Conservation (phyloP, 495 filamentous ascomycete species). For the Sporormia fimetaria region DNA sequence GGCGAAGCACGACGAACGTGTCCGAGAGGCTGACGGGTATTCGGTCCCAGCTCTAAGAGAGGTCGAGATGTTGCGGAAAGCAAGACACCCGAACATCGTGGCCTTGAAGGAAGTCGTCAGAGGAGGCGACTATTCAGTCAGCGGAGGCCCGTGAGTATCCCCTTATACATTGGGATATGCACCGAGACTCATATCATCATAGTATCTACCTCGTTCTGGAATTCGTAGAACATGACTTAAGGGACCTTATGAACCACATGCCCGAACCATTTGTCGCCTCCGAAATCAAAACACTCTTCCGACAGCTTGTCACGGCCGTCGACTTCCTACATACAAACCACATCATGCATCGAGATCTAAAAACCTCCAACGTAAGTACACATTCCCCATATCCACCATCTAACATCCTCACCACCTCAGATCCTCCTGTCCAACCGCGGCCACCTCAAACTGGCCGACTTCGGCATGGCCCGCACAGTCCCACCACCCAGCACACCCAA, state of each 20-base stretch:
- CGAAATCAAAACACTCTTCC: conserved; percentile 81
- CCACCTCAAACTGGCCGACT: conserved; percentile 91
- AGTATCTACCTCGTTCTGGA: conserved; percentile 95
- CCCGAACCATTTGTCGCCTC: conserved; percentile 85
- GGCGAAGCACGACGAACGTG: conserved; percentile 87
- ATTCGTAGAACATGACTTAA: conserved; percentile 96
- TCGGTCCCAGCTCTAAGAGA: conserved; percentile 88
- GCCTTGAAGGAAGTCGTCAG: conserved; percentile 76
- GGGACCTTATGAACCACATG: conserved; percentile 88
- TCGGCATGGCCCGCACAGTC: conserved; percentile 90
- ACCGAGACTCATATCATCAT: conserved; percentile 15
- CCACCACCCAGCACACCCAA: conserved; percentile 54
- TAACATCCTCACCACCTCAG: conserved; percentile 2
- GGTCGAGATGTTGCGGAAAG: conserved; percentile 59
- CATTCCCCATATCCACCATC: conserved; percentile 3
- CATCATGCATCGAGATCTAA: conserved; percentile 94
- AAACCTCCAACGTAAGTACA: conserved; percentile 94
- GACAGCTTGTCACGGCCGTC: conserved; percentile 71
- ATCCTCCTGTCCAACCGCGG: conserved; percentile 92
- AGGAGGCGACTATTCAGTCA: no score
- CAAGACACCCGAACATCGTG: conserved; percentile 66
- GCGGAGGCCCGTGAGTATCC: no score
- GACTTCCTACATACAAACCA: conserved; percentile 79
- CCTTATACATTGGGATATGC: not conserved
- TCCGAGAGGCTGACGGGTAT: no score